phyloP scores from a whole-genome alignment of 2,329 filamentous ascomycete genomes.

The Monilinia vaccinii-corymbosi region DNA sequence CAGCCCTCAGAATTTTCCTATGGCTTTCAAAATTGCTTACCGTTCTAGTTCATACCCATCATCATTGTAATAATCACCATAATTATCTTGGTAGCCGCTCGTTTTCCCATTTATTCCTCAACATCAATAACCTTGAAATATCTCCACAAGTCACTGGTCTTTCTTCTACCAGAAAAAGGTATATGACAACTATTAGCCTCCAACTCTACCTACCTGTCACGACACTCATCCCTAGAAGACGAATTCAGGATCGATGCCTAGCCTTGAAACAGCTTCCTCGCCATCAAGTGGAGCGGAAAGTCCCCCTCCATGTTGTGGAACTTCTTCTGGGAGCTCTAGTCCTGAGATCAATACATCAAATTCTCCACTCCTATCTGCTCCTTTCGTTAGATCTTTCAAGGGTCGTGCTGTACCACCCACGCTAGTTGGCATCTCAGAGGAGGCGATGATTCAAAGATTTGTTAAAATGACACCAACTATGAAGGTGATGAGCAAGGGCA shows the following conservation, averaged over 20 bases:
- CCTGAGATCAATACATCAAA: neutral
- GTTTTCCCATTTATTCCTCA: neutral
- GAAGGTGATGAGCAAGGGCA: neutral
- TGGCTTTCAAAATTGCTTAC: accelerated
- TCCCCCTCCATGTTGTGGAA: neutral
- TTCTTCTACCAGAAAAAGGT: neutral
- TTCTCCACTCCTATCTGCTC: neutral
- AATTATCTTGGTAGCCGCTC: neutral
- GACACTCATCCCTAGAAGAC: neutral
- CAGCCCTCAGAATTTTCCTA: neutral
- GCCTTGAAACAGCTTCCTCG: neutral
- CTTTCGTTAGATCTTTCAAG: neutral
- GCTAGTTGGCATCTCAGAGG: neutral
- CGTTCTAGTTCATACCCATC: neutral
- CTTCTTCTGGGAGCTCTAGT: neutral
- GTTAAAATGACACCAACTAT: neutral
- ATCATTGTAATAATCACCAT: neutral
- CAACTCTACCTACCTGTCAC: neutral
- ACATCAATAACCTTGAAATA: neutral
- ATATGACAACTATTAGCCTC: neutral
- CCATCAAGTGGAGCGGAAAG: neutral
- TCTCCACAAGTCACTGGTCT: neutral
- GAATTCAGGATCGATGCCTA: neutral
- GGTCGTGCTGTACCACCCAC: neutral
- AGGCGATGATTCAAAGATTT: neutral